phyloP scores from a whole-genome alignment of 176 grass and related monocot genomes.

The Urochloa ruziziensis region DNA sequence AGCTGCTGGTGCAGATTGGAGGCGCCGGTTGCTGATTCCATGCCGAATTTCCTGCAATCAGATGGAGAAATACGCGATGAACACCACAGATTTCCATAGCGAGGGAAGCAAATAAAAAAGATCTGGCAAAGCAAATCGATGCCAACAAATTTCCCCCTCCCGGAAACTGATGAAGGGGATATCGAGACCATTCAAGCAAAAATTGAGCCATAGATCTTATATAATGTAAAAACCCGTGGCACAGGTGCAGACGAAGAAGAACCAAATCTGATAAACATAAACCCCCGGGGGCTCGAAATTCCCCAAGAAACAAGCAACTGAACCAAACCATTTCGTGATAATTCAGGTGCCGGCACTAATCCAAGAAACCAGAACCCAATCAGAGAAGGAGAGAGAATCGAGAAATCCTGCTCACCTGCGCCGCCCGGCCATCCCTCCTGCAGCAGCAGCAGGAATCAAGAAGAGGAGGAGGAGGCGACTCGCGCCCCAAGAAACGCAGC shows the following conservation, averaged over 20 bases:
- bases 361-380: not conserved
- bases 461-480: not conserved
- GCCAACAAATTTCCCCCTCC: not conserved
- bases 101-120: constrained; percentile 12
- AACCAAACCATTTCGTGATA: not conserved
- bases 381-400: too few species aligned
- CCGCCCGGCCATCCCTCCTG: not conserved
- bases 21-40: not conserved
- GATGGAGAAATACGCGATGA: too few species aligned
- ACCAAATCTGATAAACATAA: not conserved
- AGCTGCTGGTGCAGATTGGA: not conserved
- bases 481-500: not conserved
- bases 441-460: not conserved
- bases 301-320: not conserved
- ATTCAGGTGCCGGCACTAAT: not conserved
- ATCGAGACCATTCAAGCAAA: not conserved
- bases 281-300: not conserved
- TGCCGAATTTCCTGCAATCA: not conserved
- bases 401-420: not conserved
- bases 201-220: not conserved
- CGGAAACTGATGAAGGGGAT: not conserved
- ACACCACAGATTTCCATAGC: too few species aligned
- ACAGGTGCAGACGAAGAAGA: not conserved
- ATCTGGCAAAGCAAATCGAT: constrained; percentile 20
- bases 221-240: not conserved